phyloP scores from a whole-genome alignment of 176 grass and related monocot genomes.

The Panicum miliaceum region DNA sequence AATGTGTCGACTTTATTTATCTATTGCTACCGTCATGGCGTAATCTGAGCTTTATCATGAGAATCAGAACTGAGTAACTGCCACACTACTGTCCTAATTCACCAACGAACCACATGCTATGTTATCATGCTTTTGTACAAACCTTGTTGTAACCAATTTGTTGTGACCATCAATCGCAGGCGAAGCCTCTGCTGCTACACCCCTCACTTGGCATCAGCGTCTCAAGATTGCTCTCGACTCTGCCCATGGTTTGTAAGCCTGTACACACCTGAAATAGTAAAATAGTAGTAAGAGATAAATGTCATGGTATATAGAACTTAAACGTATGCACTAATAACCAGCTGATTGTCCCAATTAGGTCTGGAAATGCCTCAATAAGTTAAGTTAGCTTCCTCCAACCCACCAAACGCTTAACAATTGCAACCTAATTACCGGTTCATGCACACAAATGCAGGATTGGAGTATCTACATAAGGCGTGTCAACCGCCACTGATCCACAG shows the following conservation, averaged over 20 bases:
- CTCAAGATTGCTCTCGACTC: constrained; percentile 32
- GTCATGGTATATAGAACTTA: not conserved
- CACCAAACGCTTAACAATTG: not conserved
- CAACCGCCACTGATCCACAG: constrained; percentile 26
- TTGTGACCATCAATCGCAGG: constrained; percentile 18
- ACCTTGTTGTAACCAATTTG: not conserved
- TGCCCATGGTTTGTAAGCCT: constrained; percentile 20
- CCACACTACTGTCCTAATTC: not conserved
- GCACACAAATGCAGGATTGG: constrained; percentile 20
- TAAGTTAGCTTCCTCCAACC: not conserved
- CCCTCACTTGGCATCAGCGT: constrained; percentile 39
- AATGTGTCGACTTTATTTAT: not conserved
- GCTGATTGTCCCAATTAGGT: not conserved
- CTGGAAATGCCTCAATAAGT: not conserved
- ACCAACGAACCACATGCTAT: not conserved
- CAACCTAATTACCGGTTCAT: not conserved
- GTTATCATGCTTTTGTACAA: not conserved
- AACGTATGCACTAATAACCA: not conserved
- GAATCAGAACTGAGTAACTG: no score
- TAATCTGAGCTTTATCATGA: not conserved
- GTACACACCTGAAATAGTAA: not conserved
- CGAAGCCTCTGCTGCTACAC: not conserved
- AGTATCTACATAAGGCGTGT: constrained; percentile 43
- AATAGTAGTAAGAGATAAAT: not conserved
- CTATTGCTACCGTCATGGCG: not conserved